A percentile compares a stretch with the other conserved stretches of the same genome.
Conservation (phyloP, 106 monocot species). For the Allium cepa region DNA sequence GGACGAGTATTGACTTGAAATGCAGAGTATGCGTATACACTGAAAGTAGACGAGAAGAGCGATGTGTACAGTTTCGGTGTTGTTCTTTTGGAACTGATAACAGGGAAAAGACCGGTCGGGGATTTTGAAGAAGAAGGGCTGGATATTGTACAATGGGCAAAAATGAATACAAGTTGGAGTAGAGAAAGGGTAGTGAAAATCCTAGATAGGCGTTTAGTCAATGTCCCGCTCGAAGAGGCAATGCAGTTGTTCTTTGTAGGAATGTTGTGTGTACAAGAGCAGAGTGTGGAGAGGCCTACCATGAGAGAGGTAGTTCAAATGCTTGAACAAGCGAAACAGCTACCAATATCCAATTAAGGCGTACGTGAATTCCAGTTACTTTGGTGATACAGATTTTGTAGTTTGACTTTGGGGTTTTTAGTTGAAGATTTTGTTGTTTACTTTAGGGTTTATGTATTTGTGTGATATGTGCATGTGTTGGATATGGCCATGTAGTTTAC, state of each 20-base stretch:
- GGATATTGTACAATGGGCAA: conserved; percentile 74
- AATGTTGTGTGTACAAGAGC: conserved; percentile 82
- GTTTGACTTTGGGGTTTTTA: too few relatives aligned
- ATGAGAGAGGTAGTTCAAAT: conserved; percentile 91
- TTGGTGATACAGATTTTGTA: too few relatives aligned
- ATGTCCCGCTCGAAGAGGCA: conserved; percentile 54
- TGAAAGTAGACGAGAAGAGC: conserved; percentile 90
- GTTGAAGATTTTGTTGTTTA: too few relatives aligned
- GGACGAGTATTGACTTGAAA: background rate
- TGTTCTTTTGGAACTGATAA: conserved; percentile 64
- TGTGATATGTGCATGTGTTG: too few relatives aligned
- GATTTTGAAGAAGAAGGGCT: conserved; percentile 67
- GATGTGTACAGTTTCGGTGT: conserved; percentile 85
- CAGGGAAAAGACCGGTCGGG: conserved; percentile 61
- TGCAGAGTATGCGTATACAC: conserved; percentile 77
- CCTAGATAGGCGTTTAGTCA: conserved; percentile 38
- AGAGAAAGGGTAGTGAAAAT: conserved; percentile 61
- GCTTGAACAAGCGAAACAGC: conserved; percentile 23
- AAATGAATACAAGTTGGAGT: conserved; percentile 38
- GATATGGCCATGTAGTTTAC: too few relatives aligned
- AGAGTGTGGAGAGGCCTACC: conserved; percentile 71
- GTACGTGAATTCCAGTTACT: too few relatives aligned
- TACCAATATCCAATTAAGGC: too few relatives aligned
- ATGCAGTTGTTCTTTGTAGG: conserved; percentile 75
- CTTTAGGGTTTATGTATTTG: too few relatives aligned